A percentile compares a stretch with the other conserved stretches of the same genome.
phyloP scores from a whole-genome alignment of 495 filamentous ascomycete genomes.

The Penicillium silybi region DNA sequence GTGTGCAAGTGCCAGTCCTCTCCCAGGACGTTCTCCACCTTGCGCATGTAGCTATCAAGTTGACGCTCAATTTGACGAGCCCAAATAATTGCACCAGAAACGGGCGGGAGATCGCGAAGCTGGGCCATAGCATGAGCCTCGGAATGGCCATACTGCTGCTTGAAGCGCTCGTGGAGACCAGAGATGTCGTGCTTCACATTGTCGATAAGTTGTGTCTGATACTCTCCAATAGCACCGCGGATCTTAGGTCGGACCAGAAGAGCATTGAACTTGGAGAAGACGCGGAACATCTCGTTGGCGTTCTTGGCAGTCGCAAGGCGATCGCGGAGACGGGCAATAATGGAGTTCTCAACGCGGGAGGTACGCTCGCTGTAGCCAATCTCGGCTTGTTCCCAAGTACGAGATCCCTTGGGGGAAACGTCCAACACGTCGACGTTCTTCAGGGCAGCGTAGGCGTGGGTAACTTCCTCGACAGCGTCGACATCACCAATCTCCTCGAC shows the following conservation, averaged over 20 bases:
- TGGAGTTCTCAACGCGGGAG: slow-evolving; percentile 95
- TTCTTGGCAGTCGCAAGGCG: slow-evolving; percentile 91
- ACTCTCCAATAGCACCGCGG: slow-evolving; percentile 93
- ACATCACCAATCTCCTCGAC: slow-evolving; percentile 95
- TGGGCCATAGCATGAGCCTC: slow-evolving; percentile 98
- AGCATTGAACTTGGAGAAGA: slow-evolving; percentile 99
- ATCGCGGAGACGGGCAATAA: slow-evolving; percentile 91
- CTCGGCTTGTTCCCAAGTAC: slow-evolving; percentile 87
- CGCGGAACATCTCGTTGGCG: slow-evolving; percentile 98
- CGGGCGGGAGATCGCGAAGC: slow-evolving; percentile 87
- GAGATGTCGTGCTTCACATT: slow-evolving; percentile 95
- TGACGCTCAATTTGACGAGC: slow-evolving; percentile 94
- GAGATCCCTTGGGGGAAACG: slow-evolving; percentile 81
- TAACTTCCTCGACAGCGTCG: slow-evolving; percentile 95
- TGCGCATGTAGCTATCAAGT: slow-evolving; percentile 92
- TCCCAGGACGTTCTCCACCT: slow-evolving; percentile 92
- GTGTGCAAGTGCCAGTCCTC: slow-evolving; percentile 89
- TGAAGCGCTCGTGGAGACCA: slow-evolving; percentile 91
- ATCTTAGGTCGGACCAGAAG: slow-evolving; percentile 97
- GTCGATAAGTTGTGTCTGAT: slow-evolving; percentile 94
- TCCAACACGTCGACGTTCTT: slow-evolving; percentile 95
- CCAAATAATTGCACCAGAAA: slow-evolving; percentile 96
- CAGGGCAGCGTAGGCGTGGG: slow-evolving; percentile 86
- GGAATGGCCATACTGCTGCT: slow-evolving; percentile 96
- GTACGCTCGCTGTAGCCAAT: slow-evolving; percentile 95